Conservation (phyloP, 202 grass and related monocot genomes). For the Eragrostis tef region DNA sequence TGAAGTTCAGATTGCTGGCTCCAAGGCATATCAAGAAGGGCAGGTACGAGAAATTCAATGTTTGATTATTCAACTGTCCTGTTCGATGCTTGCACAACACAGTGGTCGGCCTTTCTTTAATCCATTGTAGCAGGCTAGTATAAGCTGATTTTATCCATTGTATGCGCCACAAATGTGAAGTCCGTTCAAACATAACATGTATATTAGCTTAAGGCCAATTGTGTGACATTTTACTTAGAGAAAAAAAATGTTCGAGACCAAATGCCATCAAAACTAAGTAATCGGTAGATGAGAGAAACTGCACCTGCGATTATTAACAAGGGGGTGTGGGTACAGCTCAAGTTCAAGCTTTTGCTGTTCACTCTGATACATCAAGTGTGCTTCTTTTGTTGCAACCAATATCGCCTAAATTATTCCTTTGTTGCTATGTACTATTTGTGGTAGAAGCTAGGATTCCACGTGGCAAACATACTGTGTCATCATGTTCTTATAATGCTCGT, state of each 20-base stretch:
- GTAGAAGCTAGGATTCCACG: not conserved
- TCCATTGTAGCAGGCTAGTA: not conserved
- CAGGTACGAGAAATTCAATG: conserved; percentile 56
- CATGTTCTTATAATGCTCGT: conserved; percentile 18
- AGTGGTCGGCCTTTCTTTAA: not conserved
- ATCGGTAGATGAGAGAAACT: not conserved
- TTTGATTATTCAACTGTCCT: not conserved
- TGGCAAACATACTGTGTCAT: not conserved
- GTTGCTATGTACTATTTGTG: not conserved
- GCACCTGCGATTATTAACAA: not conserved
- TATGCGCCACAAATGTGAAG: not conserved
- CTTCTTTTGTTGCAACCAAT: no score
- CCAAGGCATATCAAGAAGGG: conserved; percentile 74
- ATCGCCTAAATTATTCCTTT: not conserved
- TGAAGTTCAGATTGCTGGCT: conserved; percentile 80
- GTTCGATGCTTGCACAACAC: conserved; percentile 11
- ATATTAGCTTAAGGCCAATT: not conserved
- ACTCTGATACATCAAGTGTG: no score
- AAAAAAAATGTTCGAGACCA: not conserved
- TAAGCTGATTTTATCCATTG: not conserved
- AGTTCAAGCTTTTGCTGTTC: not conserved
- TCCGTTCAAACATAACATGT: not conserved
- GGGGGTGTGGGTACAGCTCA: not conserved
- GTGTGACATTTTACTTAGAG: not conserved
- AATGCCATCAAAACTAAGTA: conserved; percentile 11